Evolutionary conservation across 129 eudicot genomes (phyloP).

Genomic region (Smallanthus sonchifolius): DNA sequence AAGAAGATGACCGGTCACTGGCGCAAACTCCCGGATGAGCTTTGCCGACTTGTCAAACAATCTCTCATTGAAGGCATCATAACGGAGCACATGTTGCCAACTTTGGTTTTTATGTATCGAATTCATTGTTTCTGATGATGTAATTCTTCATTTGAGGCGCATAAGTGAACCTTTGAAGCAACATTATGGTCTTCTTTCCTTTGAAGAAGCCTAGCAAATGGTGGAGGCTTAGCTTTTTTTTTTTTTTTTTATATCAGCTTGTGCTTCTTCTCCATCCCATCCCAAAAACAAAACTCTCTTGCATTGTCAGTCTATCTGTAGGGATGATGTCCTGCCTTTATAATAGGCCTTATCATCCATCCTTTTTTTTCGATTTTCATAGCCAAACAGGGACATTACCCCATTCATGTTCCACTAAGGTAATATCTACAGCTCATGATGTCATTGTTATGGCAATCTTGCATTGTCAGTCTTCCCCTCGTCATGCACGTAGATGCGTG

Average conservation of each 20-base stretch:
- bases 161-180: not conserved
- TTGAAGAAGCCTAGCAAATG: not conserved
- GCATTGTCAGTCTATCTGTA: constrained; percentile 74
- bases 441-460: constrained; percentile 22
- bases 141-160: not conserved
- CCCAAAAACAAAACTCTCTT: not conserved
- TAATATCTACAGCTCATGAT: no score
- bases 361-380: no score
- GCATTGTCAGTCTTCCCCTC: constrained; percentile 60
- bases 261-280: constrained; percentile 7
- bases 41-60: constrained; percentile 67
- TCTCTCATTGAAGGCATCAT: constrained; percentile 84
- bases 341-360: no score
- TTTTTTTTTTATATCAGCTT: not conserved
- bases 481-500: no score
- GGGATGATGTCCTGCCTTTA: no score
- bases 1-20: constrained; percentile 97
- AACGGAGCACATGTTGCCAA: constrained; percentile 62
- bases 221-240: not conserved
- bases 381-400: no score
- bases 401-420: no score
- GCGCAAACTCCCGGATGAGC: constrained; percentile 62
- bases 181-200: not conserved
- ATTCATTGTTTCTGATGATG: not conserved
- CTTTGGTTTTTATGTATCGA: not conserved